Evolutionary conservation across 2,329 filamentous ascomycete genomes (phyloP), one percentile per base, ranked within the genome.

Genomic region (Cladosporium sp.): DNA sequence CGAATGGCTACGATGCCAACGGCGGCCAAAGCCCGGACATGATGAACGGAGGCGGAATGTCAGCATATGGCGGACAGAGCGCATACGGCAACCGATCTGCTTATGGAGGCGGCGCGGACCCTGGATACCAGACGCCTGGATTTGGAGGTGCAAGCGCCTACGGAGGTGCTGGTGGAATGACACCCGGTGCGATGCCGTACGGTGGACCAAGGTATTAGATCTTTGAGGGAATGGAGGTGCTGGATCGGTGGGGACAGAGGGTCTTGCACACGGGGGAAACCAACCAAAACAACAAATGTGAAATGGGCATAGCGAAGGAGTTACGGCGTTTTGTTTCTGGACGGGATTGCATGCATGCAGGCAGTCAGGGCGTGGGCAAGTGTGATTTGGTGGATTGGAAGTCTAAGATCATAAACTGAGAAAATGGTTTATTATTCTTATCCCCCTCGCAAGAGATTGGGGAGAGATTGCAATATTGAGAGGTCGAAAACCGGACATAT

Each of bases 21-120:
- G 70, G 80, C 48, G 84, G 76, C 71, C 68, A 69, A 41, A 76
- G 73, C 54, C 73, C 74, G 25, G 80, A 75, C 16, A 75, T 73
- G 48, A 78, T 79, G 38, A 78, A 82, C 52, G 69, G 68, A 32
- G 86, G 85, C 30, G 87, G 81, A 63, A 84, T 81, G 8, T 88
- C 85, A 7, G 83, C 85, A 0, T 87, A 84, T 61, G 82, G 77
- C 60, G 82, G 76, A 19, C 75, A 69, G 57, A 85, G 79, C 62
- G 73, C 80, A 15, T 91, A 86, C 80, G 85, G 85, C 15, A 80
- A 71, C 43, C 78, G 72, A 7, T 83, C 80, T 9, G 79, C 81
- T 8, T 84, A 84, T 60, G 81, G 80, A 35, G 54, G 50, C 7
- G 53, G 49, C n/a, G 53, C 53, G 16, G 56, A 57, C 7, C 52